Conservation (phyloP, 768 basidiomycete species). For the Kwoniella sp. region DNA sequence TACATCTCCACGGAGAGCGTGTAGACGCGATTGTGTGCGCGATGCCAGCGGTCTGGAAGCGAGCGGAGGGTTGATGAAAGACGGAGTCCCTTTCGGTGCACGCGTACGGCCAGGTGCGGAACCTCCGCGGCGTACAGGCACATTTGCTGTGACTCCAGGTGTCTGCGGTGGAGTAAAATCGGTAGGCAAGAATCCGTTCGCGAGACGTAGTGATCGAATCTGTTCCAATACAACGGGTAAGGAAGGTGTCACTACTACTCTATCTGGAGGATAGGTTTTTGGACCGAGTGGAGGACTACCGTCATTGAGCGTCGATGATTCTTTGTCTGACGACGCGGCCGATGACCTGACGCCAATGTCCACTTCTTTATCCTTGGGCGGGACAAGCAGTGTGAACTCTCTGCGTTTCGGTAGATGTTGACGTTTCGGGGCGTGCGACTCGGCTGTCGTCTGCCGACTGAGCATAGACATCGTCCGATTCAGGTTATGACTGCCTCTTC, state of each 20-base stretch:
- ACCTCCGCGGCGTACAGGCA: conserved; percentile 23
- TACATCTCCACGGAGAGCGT: conserved; percentile 25
- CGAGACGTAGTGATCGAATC: conserved; percentile 35
- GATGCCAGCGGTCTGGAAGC: conserved; percentile 12
- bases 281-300: conserved; percentile 6
- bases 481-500: conserved; percentile 22
- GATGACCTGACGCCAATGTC: conserved; percentile 21
- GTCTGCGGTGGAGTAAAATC: conserved; percentile 22
- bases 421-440: conserved; percentile 35
- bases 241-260: conserved; percentile 47
- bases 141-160: conserved; percentile 7
- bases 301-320: conserved; percentile 8
- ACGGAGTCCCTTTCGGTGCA: conserved; percentile 14
- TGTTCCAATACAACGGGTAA: conserved; percentile 40
- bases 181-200: conserved; percentile 25
- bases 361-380: conserved; percentile 30
- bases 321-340: conserved; percentile 16
- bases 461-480: conserved; percentile 34
- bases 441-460: conserved; percentile 12
- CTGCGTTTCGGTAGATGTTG: conserved; percentile 37
- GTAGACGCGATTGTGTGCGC: conserved; percentile 29
- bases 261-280: conserved; percentile 24
- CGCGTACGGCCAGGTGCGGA: conserved; percentile 30
- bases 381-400: conserved; percentile 51
- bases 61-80: conserved; percentile 28